A percentile compares a stretch with the other conserved stretches of the same genome.
These are phyloP conservation scores for Salix brachista DNA, from an alignment of 345 rosid genomes.

Conservation along the genomic window DNA sequence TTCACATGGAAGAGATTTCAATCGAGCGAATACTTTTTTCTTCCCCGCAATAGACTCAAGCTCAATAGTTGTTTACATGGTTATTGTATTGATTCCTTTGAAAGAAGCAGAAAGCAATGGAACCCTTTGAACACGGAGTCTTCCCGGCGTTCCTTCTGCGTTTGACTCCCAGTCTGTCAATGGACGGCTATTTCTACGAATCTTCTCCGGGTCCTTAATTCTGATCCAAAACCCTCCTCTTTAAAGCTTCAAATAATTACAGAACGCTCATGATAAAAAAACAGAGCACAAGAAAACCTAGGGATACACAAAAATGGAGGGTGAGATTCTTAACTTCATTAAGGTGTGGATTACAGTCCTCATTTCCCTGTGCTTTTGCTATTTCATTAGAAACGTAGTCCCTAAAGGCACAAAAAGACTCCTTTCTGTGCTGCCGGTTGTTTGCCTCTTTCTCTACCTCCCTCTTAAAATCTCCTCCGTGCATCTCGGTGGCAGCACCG, in stretches of 20 bases:
- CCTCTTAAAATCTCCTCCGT: constrained; percentile 14
- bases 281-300: neutral
- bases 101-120: too few relatives aligned
- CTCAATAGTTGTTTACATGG: too few relatives aligned
- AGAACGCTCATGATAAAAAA: neutral
- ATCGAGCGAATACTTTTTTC: too few relatives aligned
- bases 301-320: neutral
- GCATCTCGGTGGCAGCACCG: constrained; percentile 15
- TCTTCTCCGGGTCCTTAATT: neutral
- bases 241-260: too few relatives aligned
- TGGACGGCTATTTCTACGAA: neutral
- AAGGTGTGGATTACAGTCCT: constrained; percentile 10
- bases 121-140: too few relatives aligned
- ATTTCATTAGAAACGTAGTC: neutral
- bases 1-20: too few relatives aligned
- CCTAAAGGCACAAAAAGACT: constrained; percentile 8
- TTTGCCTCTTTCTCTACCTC: constrained; percentile 16
- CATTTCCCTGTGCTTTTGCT: constrained; percentile 14
- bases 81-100: too few relatives aligned
- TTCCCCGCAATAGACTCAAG: too few relatives aligned
- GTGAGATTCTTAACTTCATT: constrained; percentile 13
- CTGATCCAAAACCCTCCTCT: neutral
- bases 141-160: too few relatives aligned
- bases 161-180: too few relatives aligned
- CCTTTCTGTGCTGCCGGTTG: constrained; percentile 11